Evolutionary conservation across 345 rosid species (phyloP).

Genomic region (Populus tremula): DNA sequence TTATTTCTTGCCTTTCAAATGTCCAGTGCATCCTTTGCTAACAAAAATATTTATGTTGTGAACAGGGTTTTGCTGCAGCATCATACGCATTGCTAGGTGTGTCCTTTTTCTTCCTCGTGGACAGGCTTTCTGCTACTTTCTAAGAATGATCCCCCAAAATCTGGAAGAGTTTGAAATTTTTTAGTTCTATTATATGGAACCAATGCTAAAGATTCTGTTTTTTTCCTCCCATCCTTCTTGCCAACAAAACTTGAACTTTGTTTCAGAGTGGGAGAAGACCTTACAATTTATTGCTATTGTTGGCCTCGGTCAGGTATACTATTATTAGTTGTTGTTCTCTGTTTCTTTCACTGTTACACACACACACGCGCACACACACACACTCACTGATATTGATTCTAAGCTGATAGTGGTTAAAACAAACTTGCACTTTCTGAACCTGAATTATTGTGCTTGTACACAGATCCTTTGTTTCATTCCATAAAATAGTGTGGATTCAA

Average conservation of each 20-base stretch:
- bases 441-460: neutral
- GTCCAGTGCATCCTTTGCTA: slow-evolving; percentile 9
- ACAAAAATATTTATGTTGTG: slow-evolving; percentile 11
- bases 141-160: neutral
- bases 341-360: neutral
- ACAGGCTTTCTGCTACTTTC: neutral
- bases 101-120: slow-evolving; percentile 23
- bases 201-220: neutral
- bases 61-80: slow-evolving; percentile 64
- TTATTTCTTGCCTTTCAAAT: neutral
- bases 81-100: slow-evolving; percentile 61
- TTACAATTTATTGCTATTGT: slow-evolving; percentile 72
- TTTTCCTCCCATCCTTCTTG: slow-evolving; percentile 5
- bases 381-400: neutral
- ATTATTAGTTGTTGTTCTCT: slow-evolving; percentile 8
- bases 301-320: slow-evolving; percentile 68
- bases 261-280: slow-evolving; percentile 90
- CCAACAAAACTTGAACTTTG: slow-evolving; percentile 9
- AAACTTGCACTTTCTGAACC: neutral
- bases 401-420: neutral
- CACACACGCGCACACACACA: neutral
- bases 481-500: neutral
- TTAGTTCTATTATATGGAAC: neutral
- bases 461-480: neutral
- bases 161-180: neutral